Base-by-base conservation (phyloP, 1,139 yeast species). In the Suhomyces bolitotheri region DNA sequence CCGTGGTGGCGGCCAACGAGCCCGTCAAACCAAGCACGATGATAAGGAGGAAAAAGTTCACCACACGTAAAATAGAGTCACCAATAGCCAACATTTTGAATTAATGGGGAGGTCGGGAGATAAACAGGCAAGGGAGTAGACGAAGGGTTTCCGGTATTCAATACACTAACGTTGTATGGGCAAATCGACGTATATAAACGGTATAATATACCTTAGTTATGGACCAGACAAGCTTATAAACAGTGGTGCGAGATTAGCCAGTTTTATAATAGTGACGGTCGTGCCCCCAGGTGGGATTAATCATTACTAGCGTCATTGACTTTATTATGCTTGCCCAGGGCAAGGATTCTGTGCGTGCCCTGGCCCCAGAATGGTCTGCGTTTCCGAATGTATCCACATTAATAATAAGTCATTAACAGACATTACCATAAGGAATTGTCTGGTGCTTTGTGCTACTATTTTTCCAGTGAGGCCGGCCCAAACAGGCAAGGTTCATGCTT, bases 11-110 rank as follows among this genome's bases (percentile, higher is more conserved):
- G 42, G 94, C 88, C 50, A 89, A 74, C 10, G 94, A 82, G 46
- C 88, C 95, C 45, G 92, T 78, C 55, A 92, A 73, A 58, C 96
- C 97, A 49, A 92, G 78, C 41, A 82, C 78, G 56, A 89, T 76
- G 39, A 80, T 79, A 47, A 89, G 76, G 62, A 86, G 80, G 52
- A 79, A 66, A 56, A 89, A 84, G 72, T 88, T 84, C 40, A 81
- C 55, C 32, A 67, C 70, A 72, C 97, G 83, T 55, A 88, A 76
- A 46, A 81, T 66, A 51, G 82, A 73, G 64, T 86, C 95, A 56
- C 87, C 82, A 55, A 82, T 77, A 39, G 86, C 82, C 57, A 78
- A 73, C 77, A 71, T 71, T 16, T n/a, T 8, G 28, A 25, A 21
- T 15, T 16, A 13, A 17, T 4, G 21, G 12, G 31, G 31, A 12